Evolutionary conservation across 306 rosid species (phyloP), one percentile per base, ranked within the genome.

Genomic region (Acacia crassicarpa): DNA sequence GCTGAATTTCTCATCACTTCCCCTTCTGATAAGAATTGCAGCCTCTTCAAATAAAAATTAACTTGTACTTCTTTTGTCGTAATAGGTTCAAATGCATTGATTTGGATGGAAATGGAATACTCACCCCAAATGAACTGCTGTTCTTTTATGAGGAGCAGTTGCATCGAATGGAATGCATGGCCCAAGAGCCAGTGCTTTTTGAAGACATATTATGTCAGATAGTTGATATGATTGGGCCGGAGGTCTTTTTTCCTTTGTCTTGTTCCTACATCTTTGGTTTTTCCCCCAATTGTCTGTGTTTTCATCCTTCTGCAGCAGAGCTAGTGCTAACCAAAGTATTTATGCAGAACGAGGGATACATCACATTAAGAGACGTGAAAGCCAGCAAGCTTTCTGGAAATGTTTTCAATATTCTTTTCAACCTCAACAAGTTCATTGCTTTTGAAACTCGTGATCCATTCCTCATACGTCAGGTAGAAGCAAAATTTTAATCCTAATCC

Each of bases 111-210:
- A 96, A 96, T 86, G 98, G 97, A 77, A 81, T 96, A 79, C 83
- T 96, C 82, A 96, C 99, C 9, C 84, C 92, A 80, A 96, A 96
- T 76, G 99, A 96, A 88, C 80, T 96, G 91, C 94, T 88, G 86
- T 96, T 93, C 91, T 96, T 93, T 87, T 96, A 96, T 68, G 99
- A 96, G 93, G 99, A 96, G 89, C 99, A 96, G 83, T 88, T 96
- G 89, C 99, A 96, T 83, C 90, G 99, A 84, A 96, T 96, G 98
- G 99, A 96, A 81, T 96, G 99, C 90, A 96, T 96, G 99, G 99
- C 99, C 78, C 99, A 96, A 81, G 99, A 96, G 81, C 97, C 99
- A 23, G 99, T 96, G 82, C 97, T 93, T 67, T 96, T 96, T 76
- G 99, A 96, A 88, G 99, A 96, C 88, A 92, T 96, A 79, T 91